These are phyloP conservation scores for Aaosphaeria arxii DNA, from an alignment of 2,329 filamentous ascomycete species.

Conservation along the genomic window DNA sequence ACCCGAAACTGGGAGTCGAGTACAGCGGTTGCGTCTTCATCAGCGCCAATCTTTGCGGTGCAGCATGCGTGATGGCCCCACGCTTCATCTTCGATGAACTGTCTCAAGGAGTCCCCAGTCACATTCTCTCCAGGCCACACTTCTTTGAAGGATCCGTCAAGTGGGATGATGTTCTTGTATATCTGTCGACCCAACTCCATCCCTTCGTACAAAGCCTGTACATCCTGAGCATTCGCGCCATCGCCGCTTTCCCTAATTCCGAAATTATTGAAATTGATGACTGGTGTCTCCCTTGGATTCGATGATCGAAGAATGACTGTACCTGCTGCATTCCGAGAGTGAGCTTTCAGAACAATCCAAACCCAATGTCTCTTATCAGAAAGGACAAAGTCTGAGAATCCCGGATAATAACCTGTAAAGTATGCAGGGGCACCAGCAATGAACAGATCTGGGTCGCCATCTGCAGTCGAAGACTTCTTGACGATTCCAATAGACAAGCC, in stretches of 20 bases:
- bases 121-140: constrained; percentile 49
- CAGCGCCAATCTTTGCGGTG: constrained; percentile 53
- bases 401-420: constrained; percentile 54
- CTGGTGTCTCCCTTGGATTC: constrained; percentile 61
- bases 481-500: constrained; percentile 52
- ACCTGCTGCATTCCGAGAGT: constrained; percentile 59
- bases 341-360: constrained; percentile 57
- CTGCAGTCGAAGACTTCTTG: constrained; percentile 38
- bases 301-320: constrained; percentile 58
- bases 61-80: constrained; percentile 52
- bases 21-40: constrained; percentile 46
- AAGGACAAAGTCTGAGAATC: constrained; percentile 48
- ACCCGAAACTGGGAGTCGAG: constrained; percentile 51
- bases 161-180: constrained; percentile 37
- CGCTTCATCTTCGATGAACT: constrained; percentile 13
- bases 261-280: constrained; percentile 44
- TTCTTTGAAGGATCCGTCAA: constrained; percentile 45
- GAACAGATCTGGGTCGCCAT: constrained; percentile 51
- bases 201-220: constrained; percentile 54
- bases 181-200: constrained; percentile 50
- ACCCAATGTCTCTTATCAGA: constrained; percentile 45
- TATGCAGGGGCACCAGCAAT: constrained; percentile 53
- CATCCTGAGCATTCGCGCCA: constrained; percentile 55
- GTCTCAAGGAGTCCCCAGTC: constrained; percentile 41
- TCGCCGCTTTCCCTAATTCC: constrained; percentile 52